These are phyloP conservation scores for Mariannaea elegans DNA, from an alignment of 2,329 filamentous ascomycete genomes.

Conservation along the genomic window DNA sequence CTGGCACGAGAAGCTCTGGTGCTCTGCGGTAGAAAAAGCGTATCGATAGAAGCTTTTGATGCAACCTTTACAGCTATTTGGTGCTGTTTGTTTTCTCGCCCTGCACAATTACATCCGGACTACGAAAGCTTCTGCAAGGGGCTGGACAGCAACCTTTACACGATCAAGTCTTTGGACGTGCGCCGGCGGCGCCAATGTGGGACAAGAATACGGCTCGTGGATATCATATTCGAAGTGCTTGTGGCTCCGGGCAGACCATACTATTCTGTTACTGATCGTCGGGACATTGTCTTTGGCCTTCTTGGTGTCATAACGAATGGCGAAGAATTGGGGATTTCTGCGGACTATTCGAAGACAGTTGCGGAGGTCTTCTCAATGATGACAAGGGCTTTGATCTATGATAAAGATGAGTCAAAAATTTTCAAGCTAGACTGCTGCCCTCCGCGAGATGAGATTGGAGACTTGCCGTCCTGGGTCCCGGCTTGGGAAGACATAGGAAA, in stretches of 20 bases:
- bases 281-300: slow-evolving; percentile 29
- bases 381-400: not conserved
- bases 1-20: not conserved
- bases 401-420: not conserved
- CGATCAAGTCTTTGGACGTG: not conserved
- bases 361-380: not conserved
- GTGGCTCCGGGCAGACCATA: not conserved
- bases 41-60: not conserved
- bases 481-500: not conserved
- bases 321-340: not conserved
- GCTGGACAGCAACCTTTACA: not conserved
- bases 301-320: slow-evolving; percentile 22
- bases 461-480: not conserved
- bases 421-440: not conserved
- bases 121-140: not conserved
- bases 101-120: not conserved
- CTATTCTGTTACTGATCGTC: slow-evolving; percentile 25
- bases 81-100: not conserved
- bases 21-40: not conserved
- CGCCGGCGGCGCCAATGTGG: not conserved
- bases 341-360: not conserved
- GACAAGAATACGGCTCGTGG: not conserved
- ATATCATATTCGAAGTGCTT: not conserved
- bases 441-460: not conserved
- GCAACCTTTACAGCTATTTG: not conserved